These are phyloP conservation scores for Jasminum sambac DNA, from an alignment of 257 asterid species.

Conservation along the genomic window DNA sequence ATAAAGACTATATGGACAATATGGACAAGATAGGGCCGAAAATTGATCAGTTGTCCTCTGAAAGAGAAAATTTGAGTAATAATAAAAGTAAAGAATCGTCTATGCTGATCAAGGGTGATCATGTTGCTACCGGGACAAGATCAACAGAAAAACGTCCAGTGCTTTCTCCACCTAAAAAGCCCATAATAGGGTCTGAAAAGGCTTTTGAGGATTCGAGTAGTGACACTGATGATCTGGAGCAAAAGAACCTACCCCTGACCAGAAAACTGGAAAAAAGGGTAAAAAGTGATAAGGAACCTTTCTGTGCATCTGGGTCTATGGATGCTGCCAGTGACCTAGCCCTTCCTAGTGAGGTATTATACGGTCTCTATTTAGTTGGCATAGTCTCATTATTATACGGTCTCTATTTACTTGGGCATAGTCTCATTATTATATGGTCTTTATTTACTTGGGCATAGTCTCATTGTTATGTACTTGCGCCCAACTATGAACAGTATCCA, in stretches of 20 bases:
- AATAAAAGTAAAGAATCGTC: constrained; percentile 46
- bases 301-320: constrained; percentile 40
- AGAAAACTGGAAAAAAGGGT: constrained; percentile 38
- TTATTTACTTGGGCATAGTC: constrained; percentile 15
- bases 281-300: constrained; percentile 39
- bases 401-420: constrained; percentile 12
- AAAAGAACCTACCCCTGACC: constrained; percentile 35
- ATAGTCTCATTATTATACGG: constrained; percentile 25
- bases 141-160: constrained; percentile 42
- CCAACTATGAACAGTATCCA: constrained; percentile 10
- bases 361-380: constrained; percentile 10
- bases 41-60: constrained; percentile 42
- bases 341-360: constrained; percentile 78
- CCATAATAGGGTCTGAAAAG: constrained; percentile 41
- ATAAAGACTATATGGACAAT: constrained; percentile 44
- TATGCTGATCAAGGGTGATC: constrained; percentile 46
- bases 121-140: constrained; percentile 40
- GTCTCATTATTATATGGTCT: constrained; percentile 24
- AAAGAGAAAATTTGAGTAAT: constrained; percentile 31
- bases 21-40: constrained; percentile 32
- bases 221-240: constrained; percentile 47
- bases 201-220: constrained; percentile 48
- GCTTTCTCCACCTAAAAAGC: constrained; percentile 49
- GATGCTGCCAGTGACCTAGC: constrained; percentile 51
- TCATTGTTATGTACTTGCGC: background rate